phyloP scores from a whole-genome alignment of 441 rosid genomes.

The Breynia disticha region DNA sequence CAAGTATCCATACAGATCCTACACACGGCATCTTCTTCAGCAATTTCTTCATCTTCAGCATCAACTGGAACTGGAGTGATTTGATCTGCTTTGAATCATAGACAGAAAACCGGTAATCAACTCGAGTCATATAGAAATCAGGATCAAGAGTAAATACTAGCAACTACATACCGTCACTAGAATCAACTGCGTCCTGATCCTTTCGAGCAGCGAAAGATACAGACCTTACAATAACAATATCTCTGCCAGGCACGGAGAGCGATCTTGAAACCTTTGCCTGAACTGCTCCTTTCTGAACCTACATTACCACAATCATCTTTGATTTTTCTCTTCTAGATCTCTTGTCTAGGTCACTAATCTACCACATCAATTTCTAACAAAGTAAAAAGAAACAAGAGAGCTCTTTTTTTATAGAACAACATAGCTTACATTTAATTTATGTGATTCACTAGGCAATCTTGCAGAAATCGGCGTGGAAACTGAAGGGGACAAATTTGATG shows the following conservation, averaged over 20 bases:
- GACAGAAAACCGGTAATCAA: not conserved
- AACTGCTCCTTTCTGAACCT: slow-evolving; percentile 42
- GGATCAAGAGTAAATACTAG: slow-evolving; percentile 6
- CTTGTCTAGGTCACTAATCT: not conserved
- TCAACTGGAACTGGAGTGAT: slow-evolving; percentile 38
- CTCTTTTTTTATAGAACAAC: too few species aligned
- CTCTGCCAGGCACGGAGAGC: slow-evolving; percentile 66
- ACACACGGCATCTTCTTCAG: slow-evolving; percentile 90
- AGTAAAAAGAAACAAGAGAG: not conserved
- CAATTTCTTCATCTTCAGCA: slow-evolving; percentile 74
- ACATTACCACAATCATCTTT: slow-evolving; percentile 15
- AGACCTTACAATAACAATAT: slow-evolving; percentile 65
- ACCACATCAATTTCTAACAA: not conserved
- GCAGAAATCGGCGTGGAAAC: slow-evolving; percentile 52
- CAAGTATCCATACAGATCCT: slow-evolving; percentile 79
- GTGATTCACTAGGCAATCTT: slow-evolving; percentile 47
- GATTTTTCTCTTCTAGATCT: not conserved
- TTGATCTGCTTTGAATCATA: slow-evolving; percentile 40
- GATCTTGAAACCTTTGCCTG: slow-evolving; percentile 61
- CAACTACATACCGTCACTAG: slow-evolving; percentile 49
- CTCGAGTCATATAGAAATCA: too few species aligned
- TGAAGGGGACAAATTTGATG: slow-evolving; percentile 55
- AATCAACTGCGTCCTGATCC: slow-evolving; percentile 28
- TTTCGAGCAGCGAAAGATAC: slow-evolving; percentile 46
- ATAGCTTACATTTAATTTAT: slow-evolving; percentile 35